A percentile compares a stretch with the other conserved stretches of the same genome.
Evolutionary conservation across 1,139 yeast species (phyloP).

Genomic region (Saccharomyces hybrid): DNA sequence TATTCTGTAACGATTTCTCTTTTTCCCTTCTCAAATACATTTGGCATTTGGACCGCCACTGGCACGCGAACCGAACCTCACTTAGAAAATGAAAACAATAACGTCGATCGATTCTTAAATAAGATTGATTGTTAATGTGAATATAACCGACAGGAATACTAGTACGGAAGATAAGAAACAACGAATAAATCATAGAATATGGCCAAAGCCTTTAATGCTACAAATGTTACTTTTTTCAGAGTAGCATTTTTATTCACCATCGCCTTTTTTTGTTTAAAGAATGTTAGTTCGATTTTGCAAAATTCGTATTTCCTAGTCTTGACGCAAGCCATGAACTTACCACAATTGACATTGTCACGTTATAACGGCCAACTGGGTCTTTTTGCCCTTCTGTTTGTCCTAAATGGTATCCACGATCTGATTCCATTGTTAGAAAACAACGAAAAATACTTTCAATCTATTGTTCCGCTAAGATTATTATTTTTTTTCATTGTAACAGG

Average conservation of each 20-base stretch:
- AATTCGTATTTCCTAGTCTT: conserved; percentile 48
- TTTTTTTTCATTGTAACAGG: conserved; percentile 48
- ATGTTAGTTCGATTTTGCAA: conserved; percentile 38
- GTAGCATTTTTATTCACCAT: conserved; percentile 40
- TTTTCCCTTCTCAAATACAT: neutral
- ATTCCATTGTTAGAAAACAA: conserved; percentile 55
- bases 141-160: no score
- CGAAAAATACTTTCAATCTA: conserved; percentile 49
- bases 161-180: neutral
- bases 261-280: conserved; percentile 39
- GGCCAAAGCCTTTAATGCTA: conserved; percentile 56
- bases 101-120: neutral
- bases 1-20: neutral
- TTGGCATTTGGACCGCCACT: neutral
- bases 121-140: no score
- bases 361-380: conserved; percentile 48
- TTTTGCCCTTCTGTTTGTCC: conserved; percentile 39
- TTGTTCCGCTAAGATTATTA: conserved; percentile 61
- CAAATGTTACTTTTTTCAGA: conserved; percentile 43
- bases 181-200: neutral
- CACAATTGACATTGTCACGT: conserved; percentile 36
- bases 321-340: conserved; percentile 32
- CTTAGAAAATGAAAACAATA: neutral
- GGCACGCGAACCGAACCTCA: neutral
- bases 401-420: conserved; percentile 46